Conservation (phyloP, 108 stramenopile species). For the Fistulifera solaris region DNA sequence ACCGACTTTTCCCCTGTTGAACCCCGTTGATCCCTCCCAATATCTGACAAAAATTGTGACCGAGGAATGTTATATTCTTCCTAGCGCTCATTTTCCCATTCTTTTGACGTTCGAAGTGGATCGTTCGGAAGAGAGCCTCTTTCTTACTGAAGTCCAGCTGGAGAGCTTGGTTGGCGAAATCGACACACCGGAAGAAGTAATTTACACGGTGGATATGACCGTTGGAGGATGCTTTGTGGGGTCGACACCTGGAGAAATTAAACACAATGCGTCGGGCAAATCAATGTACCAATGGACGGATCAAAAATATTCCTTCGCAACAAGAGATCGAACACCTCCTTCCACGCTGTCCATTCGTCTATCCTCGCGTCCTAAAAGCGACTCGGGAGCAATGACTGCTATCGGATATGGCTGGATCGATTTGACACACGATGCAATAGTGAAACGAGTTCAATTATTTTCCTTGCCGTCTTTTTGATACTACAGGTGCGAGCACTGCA, state of each 20-base stretch:
- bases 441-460: neutral
- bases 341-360: too few relatives aligned
- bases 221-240: constrained; percentile 56
- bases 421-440: neutral
- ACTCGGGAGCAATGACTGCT: neutral
- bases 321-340: too few relatives aligned
- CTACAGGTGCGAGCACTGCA: too few relatives aligned
- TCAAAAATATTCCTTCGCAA: neutral
- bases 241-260: constrained; percentile 38
- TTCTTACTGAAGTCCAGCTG: constrained; percentile 54
- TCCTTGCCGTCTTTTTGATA: too few relatives aligned
- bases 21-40: constrained; percentile 65
- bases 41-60: constrained; percentile 42
- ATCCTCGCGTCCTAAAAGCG: constrained; percentile 3
- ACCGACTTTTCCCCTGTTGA: constrained; percentile 33
- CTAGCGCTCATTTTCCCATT: constrained; percentile 80
- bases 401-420: neutral
- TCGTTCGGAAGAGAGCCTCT: constrained; percentile 28
- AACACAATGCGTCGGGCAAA: neutral
- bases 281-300: neutral
- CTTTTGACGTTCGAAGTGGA: constrained; percentile 44
- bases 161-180: constrained; percentile 6
- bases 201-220: constrained; percentile 44
- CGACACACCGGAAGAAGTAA: neutral
- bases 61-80: constrained; percentile 72